Evolutionary conservation across 1,284 basidiomycete species (phyloP).

Genomic region (Meira nashicola): DNA sequence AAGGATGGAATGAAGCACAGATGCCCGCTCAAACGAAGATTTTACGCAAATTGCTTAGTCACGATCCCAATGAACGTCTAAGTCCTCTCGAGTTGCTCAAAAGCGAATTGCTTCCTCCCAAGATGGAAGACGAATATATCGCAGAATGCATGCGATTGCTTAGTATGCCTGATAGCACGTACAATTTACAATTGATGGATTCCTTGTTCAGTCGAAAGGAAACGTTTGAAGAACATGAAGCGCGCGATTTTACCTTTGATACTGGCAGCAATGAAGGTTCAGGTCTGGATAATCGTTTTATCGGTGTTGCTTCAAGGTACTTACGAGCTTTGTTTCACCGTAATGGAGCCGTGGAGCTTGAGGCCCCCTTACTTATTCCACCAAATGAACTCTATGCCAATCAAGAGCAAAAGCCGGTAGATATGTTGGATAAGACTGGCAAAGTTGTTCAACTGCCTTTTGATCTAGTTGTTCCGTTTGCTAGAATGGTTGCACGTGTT

Average conservation of each 20-base stretch:
- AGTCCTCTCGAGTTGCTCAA: constrained; percentile 78
- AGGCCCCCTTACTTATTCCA: constrained; percentile 77
- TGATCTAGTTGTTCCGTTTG: constrained; percentile 67
- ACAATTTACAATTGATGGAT: constrained; percentile 43
- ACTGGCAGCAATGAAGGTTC: constrained; percentile 61
- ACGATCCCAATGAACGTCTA: constrained; percentile 76
- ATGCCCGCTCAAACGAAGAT: constrained; percentile 61
- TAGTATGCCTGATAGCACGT: constrained; percentile 57
- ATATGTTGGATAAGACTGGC: constrained; percentile 66
- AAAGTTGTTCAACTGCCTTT: constrained; percentile 51
- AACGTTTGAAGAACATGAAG: constrained; percentile 53
- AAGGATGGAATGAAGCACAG: constrained; percentile 62
- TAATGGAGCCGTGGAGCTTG: constrained; percentile 82
- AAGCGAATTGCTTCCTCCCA: constrained; percentile 69
- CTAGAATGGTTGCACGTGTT: constrained; percentile 71
- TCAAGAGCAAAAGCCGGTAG: constrained; percentile 72
- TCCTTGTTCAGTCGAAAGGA: constrained; percentile 25
- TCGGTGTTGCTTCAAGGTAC: constrained; percentile 71
- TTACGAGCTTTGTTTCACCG: constrained; percentile 73
- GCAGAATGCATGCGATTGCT: constrained; percentile 73
- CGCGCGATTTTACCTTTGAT: constrained; percentile 75
- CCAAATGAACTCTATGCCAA: constrained; percentile 67
- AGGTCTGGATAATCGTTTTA: constrained; percentile 62
- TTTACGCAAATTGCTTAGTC: constrained; percentile 75
- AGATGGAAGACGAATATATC: constrained; percentile 77